These are phyloP conservation scores for Castanea mollissima DNA, from an alignment of 306 rosid genomes.

Conservation along the genomic window DNA sequence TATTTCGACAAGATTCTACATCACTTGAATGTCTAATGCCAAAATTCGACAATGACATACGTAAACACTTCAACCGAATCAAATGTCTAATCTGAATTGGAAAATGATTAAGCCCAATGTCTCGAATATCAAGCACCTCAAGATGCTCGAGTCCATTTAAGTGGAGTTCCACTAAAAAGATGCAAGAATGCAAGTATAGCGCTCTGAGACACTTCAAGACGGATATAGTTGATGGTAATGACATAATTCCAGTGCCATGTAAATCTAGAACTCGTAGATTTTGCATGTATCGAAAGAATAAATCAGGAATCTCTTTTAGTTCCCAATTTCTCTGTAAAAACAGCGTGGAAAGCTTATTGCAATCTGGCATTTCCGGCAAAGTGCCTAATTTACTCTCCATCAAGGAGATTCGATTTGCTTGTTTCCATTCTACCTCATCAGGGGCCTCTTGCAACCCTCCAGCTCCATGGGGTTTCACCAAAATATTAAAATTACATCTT, in stretches of 20 bases:
- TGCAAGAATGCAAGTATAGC: conserved; percentile 15
- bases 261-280: conserved; percentile 6
- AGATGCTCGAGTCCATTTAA: conserved; percentile 17
- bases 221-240: conserved; percentile 21
- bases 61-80: conserved; percentile 19
- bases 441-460: no score
- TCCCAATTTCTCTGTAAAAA: conserved; percentile 5
- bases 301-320: not conserved
- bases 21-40: not conserved
- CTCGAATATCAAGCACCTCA: conserved; percentile 32
- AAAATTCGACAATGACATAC: conserved; percentile 15
- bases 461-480: not conserved
- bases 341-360: conserved; percentile 1
- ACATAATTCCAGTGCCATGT: not conserved
- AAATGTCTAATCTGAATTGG: conserved; percentile 1
- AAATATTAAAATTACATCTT: not conserved
- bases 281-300: conserved; percentile 5
- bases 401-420: conserved; percentile 16
- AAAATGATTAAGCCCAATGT: conserved; percentile 6
- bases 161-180: not conserved
- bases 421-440: not conserved
- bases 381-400: not conserved
- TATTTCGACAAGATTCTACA: not conserved
- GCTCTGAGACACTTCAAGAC: conserved; percentile 12
- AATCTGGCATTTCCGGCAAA: not conserved